These are phyloP conservation scores for Cladosporium sp. DNA, from an alignment of 2,329 filamentous ascomycete species.

Conservation along the genomic window DNA sequence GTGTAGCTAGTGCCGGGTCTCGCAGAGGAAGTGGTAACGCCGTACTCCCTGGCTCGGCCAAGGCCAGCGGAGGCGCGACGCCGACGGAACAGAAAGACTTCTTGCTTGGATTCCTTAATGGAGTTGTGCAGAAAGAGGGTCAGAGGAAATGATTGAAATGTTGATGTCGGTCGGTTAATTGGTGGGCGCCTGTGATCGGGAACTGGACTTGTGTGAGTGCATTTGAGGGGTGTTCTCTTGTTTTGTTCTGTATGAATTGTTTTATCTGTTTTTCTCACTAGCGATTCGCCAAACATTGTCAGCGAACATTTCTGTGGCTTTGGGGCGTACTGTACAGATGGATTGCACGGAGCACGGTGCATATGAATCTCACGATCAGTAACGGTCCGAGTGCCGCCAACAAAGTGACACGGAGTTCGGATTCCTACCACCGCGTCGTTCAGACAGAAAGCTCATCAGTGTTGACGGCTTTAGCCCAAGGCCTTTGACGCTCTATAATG, in stretches of 20 bases:
- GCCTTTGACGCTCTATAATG: too few relatives aligned
- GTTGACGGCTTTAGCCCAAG: too few relatives aligned
- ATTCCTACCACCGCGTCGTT: too few relatives aligned
- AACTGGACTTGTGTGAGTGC: background rate
- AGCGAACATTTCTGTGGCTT: too few relatives aligned
- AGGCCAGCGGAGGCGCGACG: slow-evolving; percentile 21
- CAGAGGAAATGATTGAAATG: background rate
- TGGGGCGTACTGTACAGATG: too few relatives aligned
- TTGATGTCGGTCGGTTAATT: background rate
- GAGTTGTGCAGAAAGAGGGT: slow-evolving; percentile 32
- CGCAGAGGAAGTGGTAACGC: background rate
- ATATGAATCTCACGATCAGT: too few relatives aligned
- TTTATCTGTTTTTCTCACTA: background rate
- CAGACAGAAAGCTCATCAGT: too few relatives aligned
- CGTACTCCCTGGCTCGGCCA: slow-evolving; percentile 5
- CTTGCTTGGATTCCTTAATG: slow-evolving; percentile 33
- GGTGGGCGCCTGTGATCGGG: background rate
- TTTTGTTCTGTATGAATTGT: background rate
- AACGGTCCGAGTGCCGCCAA: too few relatives aligned
- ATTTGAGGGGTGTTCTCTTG: background rate
- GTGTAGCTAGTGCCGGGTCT: slow-evolving; percentile 16
- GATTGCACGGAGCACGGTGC: too few relatives aligned
- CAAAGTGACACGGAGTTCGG: too few relatives aligned
- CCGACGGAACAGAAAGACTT: slow-evolving; percentile 33
- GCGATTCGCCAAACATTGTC: too few relatives aligned